Evolutionary conservation across 768 basidiomycete genomes (phyloP), one percentile per base, ranked within the genome.

Genomic region (Suillus discolor): DNA sequence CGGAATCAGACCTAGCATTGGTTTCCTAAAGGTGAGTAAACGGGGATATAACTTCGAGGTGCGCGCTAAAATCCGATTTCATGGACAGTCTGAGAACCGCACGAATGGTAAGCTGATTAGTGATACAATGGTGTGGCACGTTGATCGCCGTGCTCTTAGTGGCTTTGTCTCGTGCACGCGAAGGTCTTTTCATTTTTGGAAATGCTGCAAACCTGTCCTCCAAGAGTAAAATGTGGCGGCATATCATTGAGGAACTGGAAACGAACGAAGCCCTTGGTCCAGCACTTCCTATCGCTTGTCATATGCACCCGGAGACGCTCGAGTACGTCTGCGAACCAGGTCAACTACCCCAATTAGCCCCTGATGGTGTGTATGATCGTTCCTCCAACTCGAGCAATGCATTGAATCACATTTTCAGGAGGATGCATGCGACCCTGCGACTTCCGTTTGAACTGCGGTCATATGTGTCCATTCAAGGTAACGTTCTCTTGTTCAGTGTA

Each of bases 171-270:
- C 82, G 92, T 25, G 91, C 92, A 5, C 83, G 85, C 59, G 86
- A 93, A 66, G 92, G 92, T 6, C 77, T 94, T 2, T 93, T 83
- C 70, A 85, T 94, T 39, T 75, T 93, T 4, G 92, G 92, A 28
- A 91, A 92, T 62, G 85, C 88, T 0, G 73, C 80, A 0, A 84
- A 87, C 49, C 71, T 91, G 51, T 77, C 83, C 5, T 75, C 80
- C 18, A 79, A 77, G 64, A 87, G 84, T 65, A 61, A 71, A 12
- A 89, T 88, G 76, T 93, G 91, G 92, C 73, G 72, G 1, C 76
- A 73, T 0, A 79, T 91, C 16, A 74, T 90, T 2, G 80, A 87
- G n/a, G 83, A 88, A 68, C 77, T 93, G 51, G 83, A 87, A 42
- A 69, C 68, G 3, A 69, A 78, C 16, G 83, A 81, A 23, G 75